Percentiles rank a stretch among this genome's conserved stretches.
These are phyloP conservation scores for Logfia minima DNA, from an alignment of 129 eudicot species.

Conservation along the genomic window DNA sequence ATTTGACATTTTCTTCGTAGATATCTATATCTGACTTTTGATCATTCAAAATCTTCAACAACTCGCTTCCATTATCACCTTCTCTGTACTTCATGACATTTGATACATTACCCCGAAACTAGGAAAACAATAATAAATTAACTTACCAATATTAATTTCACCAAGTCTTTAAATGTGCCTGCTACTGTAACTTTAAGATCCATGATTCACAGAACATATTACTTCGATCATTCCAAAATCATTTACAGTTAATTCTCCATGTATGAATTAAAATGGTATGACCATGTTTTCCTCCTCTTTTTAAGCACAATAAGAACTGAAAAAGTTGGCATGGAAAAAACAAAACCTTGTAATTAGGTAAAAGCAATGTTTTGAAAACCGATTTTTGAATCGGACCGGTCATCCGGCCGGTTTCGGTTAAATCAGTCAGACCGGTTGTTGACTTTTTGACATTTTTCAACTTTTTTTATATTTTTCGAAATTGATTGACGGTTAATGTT, in stretches of 20 bases:
- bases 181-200: too few relatives aligned
- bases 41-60: neutral
- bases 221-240: neutral
- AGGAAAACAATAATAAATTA: neutral
- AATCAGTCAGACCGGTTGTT: too few relatives aligned
- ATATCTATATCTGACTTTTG: neutral
- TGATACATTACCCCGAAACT: neutral
- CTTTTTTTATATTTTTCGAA: too few relatives aligned
- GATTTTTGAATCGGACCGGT: too few relatives aligned
- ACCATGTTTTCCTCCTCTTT: neutral
- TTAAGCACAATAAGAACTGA: too few relatives aligned
- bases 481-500: too few relatives aligned
- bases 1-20: neutral
- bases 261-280: neutral
- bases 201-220: neutral
- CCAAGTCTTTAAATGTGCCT: too few relatives aligned
- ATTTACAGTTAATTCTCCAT: neutral
- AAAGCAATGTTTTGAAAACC: too few relatives aligned
- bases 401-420: too few relatives aligned
- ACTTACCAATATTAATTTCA: neutral
- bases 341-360: too few relatives aligned
- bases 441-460: too few relatives aligned
- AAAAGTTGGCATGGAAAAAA: too few relatives aligned
- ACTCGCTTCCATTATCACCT: neutral
- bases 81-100: neutral